A percentile compares a stretch with the other conserved stretches of the same genome.
These are phyloP conservation scores for Paracoccidioides lutzii DNA, from an alignment of 2,329 filamentous ascomycete genomes.

Conservation along the genomic window DNA sequence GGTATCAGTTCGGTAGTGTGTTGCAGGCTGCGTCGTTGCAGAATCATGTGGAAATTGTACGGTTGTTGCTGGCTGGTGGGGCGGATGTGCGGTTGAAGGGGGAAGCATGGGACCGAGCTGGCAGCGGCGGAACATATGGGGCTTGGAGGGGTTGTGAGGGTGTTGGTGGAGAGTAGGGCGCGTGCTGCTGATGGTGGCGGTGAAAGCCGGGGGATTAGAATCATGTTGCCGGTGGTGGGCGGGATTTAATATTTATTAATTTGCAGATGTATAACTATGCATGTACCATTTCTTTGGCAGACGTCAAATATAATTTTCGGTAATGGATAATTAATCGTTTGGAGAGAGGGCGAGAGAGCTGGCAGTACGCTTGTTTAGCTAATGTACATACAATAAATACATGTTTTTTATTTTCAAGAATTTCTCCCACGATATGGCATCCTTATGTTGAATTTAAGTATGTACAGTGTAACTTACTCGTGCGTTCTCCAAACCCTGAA, in stretches of 20 bases:
- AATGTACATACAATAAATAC: background rate
- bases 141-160: background rate
- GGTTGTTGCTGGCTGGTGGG: slow-evolving; percentile 7
- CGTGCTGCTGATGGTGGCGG: background rate
- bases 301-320: background rate
- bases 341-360: background rate
- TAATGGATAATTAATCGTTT: background rate
- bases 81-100: slow-evolving; percentile 8
- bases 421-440: too few relatives aligned
- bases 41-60: slow-evolving; percentile 4
- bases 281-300: background rate
- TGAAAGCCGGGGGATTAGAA: too few relatives aligned
- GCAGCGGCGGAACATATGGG: background rate
- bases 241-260: background rate
- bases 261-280: background rate
- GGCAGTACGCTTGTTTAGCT: background rate
- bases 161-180: background rate
- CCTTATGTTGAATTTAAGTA: too few relatives aligned
- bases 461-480: too few relatives aligned
- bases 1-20: slow-evolving; percentile 1
- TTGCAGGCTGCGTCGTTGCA: slow-evolving; percentile 1
- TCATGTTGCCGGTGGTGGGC: too few relatives aligned
- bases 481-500: too few relatives aligned
- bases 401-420: too few relatives aligned
- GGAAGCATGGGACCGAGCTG: background rate